Evolutionary conservation across 768 basidiomycete species (phyloP).

Genomic region (Amanita muscaria): DNA sequence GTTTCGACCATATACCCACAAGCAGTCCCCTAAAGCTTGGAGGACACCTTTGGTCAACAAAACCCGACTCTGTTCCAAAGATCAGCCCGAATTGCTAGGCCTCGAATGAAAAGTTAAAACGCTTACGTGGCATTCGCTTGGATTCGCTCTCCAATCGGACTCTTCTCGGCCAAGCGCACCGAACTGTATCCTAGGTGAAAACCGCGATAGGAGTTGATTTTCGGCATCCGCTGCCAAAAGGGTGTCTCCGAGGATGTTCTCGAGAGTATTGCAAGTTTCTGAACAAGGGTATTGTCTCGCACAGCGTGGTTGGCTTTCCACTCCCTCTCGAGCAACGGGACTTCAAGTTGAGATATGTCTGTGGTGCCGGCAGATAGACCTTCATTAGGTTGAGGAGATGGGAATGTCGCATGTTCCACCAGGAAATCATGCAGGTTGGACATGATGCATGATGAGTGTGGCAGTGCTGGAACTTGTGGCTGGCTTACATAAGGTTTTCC

Average conservation of each 20-base stretch:
- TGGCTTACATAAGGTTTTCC: no score
- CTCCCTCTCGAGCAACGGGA: slow-evolving; percentile 10
- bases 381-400: slow-evolving; percentile 10
- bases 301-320: no score
- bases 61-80: no score
- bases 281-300: no score
- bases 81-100: no score
- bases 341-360: slow-evolving; percentile 8
- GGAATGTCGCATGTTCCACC: slow-evolving; percentile 12
- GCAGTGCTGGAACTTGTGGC: not conserved
- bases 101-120: no score
- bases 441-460: no score
- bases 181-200: slow-evolving; percentile 11
- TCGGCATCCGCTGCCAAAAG: slow-evolving; percentile 10
- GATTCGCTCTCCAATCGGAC: slow-evolving; percentile 10
- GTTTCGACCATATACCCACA: slow-evolving; percentile 6
- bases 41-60: slow-evolving; percentile 7
- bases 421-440: no score
- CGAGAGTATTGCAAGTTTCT: slow-evolving; percentile 7
- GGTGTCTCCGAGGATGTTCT: slow-evolving; percentile 13
- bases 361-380: no score
- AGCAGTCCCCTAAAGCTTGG: slow-evolving; percentile 6
- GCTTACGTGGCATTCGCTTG: no score
- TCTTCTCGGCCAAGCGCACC: slow-evolving; percentile 5
- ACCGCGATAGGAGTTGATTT: slow-evolving; percentile 11